Evolutionary conservation across 371 early-diverging fungal genomes (phyloP).

Genomic region (Mucor ambiguus): DNA sequence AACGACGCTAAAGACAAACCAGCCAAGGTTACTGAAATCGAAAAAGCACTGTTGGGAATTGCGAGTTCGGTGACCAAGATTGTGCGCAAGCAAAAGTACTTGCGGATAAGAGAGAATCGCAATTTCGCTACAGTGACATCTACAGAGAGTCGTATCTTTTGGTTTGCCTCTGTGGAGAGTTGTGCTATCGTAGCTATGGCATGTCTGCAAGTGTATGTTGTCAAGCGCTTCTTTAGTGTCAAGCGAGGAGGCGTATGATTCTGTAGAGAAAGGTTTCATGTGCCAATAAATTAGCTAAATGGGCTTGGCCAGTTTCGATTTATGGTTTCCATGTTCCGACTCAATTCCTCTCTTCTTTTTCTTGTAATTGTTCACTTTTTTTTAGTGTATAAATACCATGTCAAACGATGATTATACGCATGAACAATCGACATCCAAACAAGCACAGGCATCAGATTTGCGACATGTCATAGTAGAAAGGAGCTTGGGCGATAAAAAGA

Average conservation of each 20-base stretch:
- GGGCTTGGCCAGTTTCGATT: too few species aligned
- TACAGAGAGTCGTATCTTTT: conserved; percentile 81
- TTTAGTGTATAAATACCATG: background rate
- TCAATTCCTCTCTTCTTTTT: background rate
- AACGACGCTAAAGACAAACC: conserved; percentile 27
- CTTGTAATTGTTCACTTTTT: background rate
- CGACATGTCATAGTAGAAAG: background rate
- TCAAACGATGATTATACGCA: background rate
- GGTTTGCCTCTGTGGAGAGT: conserved; percentile 83
- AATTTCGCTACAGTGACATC: conserved; percentile 85
- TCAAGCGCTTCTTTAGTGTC: conserved; percentile 70
- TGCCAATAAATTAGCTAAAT: background rate
- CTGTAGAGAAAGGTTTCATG: too few species aligned
- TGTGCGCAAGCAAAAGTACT: conserved; percentile 78
- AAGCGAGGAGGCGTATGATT: conserved; percentile 64
- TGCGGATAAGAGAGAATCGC: conserved; percentile 84
- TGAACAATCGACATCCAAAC: too few species aligned
- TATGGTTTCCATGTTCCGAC: background rate
- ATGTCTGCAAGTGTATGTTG: conserved; percentile 81
- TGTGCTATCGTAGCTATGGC: conserved; percentile 77
- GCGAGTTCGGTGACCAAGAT: conserved; percentile 59
- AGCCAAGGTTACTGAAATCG: conserved; percentile 61
- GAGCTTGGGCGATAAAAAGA: conserved; percentile 1
- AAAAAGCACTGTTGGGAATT: conserved; percentile 60
- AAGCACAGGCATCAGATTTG: background rate